Base-by-base conservation (phyloP, 768 basidiomycete genomes). In the Russula lepida region DNA sequence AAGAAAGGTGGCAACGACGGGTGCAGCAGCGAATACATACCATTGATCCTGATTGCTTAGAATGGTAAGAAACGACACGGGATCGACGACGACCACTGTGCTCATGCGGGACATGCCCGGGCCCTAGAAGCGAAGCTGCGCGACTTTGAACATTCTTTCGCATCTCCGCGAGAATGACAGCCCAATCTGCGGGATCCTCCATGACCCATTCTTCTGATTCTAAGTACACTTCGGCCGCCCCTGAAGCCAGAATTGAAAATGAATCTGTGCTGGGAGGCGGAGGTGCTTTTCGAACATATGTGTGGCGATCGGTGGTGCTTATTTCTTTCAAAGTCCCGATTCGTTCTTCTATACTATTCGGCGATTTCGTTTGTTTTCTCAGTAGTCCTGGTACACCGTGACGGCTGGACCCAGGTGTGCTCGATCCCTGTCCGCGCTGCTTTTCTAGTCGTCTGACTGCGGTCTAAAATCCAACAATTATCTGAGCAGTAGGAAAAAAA, bases 181-280 rank as follows among this genome's bases (percentile, higher is more conserved):
- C 51, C 62, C 62, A 63, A 17, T 58, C 39, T 41, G 21, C 47
- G 17, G 52, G 52, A 49, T 53, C 62, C 17, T 58, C 52, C 57
- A 43, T 41, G 15, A 15, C 57, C 62, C 41, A 63, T 43, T 63
- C 57, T 37, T 58, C 61, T 8, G 35, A 49, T 15, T 41, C 52
- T 23, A 35, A 27, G n/a, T 53, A 27, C 23, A 32, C 37, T 48
- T 58, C 56, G 28, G 51, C 21, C 8, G 51, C n/a, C 12, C 33
- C 52, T 17, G 44, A 17, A 19, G 50, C 21, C 33, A 6, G 49
- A 13, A 47, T n/a, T 11, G 50, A 25, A 32, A 27, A 32, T 32
- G 44, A 58, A 6, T 9, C 11, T 27, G 55, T 47, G 15, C 35
- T 51, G 35, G 44, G 25, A 25, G 35, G 44, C 21, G 35, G 44